Conservation (phyloP, 306 rosid genomes). For the Medicago lupulina region DNA sequence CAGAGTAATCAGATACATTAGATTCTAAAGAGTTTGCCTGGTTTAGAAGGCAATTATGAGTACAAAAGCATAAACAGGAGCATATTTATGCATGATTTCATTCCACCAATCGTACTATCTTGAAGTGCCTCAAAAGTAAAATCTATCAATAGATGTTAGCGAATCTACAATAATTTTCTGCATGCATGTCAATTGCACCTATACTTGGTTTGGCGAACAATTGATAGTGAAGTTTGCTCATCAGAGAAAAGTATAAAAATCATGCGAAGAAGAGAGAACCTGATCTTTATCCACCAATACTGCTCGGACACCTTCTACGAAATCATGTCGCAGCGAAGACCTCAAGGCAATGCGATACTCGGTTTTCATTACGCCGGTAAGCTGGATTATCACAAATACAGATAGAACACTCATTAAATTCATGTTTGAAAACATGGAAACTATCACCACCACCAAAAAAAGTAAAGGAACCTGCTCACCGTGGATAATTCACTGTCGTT, state of each 20-base stretch:
- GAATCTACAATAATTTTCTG: constrained; percentile 12
- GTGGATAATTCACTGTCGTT: constrained; percentile 63
- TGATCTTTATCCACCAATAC: constrained; percentile 96
- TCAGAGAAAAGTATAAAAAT: constrained; percentile 18
- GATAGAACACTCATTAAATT: constrained; percentile 16
- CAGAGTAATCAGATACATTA: constrained; percentile 1
- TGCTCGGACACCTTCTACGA: constrained; percentile 96
- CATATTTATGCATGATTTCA: constrained; percentile 23
- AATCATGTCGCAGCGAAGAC: constrained; percentile 82
- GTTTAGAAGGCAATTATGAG: not conserved
- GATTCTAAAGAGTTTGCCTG: not conserved
- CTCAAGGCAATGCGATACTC: constrained; percentile 90
- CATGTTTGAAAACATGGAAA: constrained; percentile 2
- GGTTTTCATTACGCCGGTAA: constrained; percentile 80
- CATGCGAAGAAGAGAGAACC: constrained; percentile 55
- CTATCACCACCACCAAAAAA: not conserved
- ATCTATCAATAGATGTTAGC: constrained; percentile 1
- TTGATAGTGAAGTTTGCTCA: constrained; percentile 18
- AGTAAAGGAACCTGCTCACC: constrained; percentile 52
- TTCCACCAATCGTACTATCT: not conserved
- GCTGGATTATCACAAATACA: constrained; percentile 56
- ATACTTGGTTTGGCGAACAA: constrained; percentile 5
- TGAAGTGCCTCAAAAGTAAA: not conserved
- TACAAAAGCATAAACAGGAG: not conserved
- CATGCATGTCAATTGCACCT: constrained; percentile 23